Evolutionary conservation across 768 basidiomycete genomes (phyloP).

Genomic region (Russula ochroleuca): DNA sequence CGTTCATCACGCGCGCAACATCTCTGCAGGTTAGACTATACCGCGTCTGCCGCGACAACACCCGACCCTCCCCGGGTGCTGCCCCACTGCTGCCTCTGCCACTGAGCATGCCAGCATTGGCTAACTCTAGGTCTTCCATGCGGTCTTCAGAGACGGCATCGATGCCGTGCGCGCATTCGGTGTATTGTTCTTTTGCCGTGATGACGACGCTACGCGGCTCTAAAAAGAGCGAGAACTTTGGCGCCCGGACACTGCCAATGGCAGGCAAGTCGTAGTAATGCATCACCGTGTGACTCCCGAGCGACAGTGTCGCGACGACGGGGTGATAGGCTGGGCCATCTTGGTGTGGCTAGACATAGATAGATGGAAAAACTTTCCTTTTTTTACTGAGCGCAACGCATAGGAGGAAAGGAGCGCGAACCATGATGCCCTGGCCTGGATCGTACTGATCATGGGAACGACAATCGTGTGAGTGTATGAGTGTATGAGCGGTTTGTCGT

Average conservation of each 20-base stretch:
- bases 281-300: constrained; percentile 79
- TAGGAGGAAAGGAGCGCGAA: constrained; percentile 35
- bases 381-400: not conserved
- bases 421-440: constrained; percentile 91
- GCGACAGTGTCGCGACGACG: constrained; percentile 84
- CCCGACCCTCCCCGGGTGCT: constrained; percentile 40
- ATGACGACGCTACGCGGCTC: constrained; percentile 85
- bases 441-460: constrained; percentile 52
- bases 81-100: constrained; percentile 38
- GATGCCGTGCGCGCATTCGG: constrained; percentile 78
- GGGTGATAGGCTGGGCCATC: constrained; percentile 88
- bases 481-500: not conserved
- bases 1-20: constrained; percentile 54
- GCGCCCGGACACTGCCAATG: constrained; percentile 41
- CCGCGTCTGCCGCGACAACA: constrained; percentile 53
- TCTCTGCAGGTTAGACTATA: constrained; percentile 86
- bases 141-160: constrained; percentile 51
- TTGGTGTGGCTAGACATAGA: constrained; percentile 69
- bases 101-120: constrained; percentile 56
- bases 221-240: constrained; percentile 68
- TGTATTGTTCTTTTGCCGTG: constrained; percentile 65
- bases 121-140: constrained; percentile 39
- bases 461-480: not conserved
- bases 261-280: constrained; percentile 74
- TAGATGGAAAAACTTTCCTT: not conserved